Evolutionary conservation across 2,329 filamentous ascomycete species (phyloP).

Genomic region (Penicillium sclerotigenum): DNA sequence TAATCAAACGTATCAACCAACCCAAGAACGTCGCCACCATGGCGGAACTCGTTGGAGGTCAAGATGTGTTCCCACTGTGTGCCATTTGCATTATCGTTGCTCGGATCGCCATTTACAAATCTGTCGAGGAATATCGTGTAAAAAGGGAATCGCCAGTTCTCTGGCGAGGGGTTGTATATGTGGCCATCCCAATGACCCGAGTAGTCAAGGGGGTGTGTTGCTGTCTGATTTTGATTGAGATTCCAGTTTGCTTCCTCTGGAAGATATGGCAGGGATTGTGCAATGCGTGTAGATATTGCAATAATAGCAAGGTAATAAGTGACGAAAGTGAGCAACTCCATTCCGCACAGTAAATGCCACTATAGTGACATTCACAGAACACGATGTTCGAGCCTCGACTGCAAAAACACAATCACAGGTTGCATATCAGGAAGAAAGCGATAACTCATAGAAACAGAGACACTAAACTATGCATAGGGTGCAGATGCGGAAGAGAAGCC

Average conservation of each 20-base stretch:
- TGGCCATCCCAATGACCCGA: conserved; percentile 54
- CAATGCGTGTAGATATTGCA: conserved; percentile 3
- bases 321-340: conserved; percentile 1
- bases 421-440: not conserved
- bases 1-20: conserved; percentile 61
- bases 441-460: not conserved
- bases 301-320: conserved; percentile 4
- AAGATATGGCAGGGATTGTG: conserved; percentile 7
- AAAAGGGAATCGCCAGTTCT: conserved; percentile 63
- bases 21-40: conserved; percentile 61
- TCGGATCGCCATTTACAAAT: conserved; percentile 62
- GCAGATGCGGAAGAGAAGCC: not conserved
- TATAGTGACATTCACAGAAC: conserved; percentile 6
- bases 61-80: conserved; percentile 33
- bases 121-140: conserved; percentile 64
- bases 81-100: conserved; percentile 60
- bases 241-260: conserved; percentile 38
- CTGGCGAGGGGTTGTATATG: conserved; percentile 52
- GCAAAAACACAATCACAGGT: not conserved
- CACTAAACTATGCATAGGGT: not conserved
- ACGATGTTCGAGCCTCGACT: conserved; percentile 5
- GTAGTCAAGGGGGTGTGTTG: conserved; percentile 56
- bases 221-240: conserved; percentile 58
- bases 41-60: conserved; percentile 56
- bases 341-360: conserved; percentile 6